These are phyloP conservation scores for Lanzia echinophila DNA, from an alignment of 2,329 filamentous ascomycete species.

Conservation along the genomic window DNA sequence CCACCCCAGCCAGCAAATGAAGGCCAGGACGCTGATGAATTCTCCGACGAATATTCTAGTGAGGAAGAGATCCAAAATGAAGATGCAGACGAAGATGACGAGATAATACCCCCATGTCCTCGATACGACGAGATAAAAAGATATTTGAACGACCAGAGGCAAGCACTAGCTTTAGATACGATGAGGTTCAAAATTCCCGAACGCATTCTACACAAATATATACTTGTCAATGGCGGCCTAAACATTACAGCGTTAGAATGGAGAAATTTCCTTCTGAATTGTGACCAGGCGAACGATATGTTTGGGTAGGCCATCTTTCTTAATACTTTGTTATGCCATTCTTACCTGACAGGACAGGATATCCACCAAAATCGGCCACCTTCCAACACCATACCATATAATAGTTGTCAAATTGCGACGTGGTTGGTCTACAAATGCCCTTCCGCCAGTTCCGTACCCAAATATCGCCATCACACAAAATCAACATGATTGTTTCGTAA, in stretches of 20 bases:
- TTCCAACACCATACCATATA: slow-evolving; percentile 1
- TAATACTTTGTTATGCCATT: no score
- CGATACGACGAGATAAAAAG: slow-evolving; percentile 1
- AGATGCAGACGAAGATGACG: neutral
- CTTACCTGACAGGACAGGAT: neutral
- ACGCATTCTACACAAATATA: neutral
- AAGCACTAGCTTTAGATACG: slow-evolving; percentile 3
- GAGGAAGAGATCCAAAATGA: neutral
- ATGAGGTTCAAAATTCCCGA: slow-evolving; percentile 7
- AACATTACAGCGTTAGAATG: neutral
- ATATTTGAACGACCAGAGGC: neutral
- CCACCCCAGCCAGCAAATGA: no score
- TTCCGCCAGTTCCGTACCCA: neutral
- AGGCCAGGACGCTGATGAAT: neutral
- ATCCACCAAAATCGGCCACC: neutral
- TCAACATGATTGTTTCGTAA: neutral
- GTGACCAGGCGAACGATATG: neutral
- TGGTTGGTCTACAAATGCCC: neutral
- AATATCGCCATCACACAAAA: neutral
- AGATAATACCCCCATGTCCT: neutral
- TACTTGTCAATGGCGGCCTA: slow-evolving; percentile 2
- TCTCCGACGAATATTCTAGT: neutral
- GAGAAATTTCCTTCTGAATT: slow-evolving; percentile 4
- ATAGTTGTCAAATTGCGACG: neutral
- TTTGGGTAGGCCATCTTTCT: neutral